Evolutionary conservation across 208 protist species (phyloP), one percentile per base, ranked within the genome.

Genomic region (Trypanosoma mega): DNA sequence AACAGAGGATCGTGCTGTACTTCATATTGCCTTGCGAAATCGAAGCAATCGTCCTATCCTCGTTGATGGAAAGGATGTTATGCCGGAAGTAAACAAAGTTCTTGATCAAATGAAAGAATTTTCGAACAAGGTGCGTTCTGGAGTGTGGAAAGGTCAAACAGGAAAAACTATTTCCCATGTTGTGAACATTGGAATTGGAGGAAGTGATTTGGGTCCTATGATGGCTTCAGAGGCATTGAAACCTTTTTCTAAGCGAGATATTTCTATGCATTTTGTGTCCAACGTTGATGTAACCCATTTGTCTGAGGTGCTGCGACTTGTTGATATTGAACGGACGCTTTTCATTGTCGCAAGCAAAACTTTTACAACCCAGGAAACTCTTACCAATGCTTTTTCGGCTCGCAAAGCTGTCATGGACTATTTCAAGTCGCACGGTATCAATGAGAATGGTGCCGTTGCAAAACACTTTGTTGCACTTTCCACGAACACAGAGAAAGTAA

Each of bases 391-490:
- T 24, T 66, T 83, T 29, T 85, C 87, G 21, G 97, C 96, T 7
- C 73, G 88, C 45, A 63, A 72, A n/a, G 97, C 87, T 72, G 82
- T 98, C 37, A 64, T 98, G 2, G 45, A 48, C 3, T 76, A 83
- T 53, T 73, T 85, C 26, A 84, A 79, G 69, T 46, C 52, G 34
- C 44, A 80, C 34, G 59, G 62, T 2, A 79, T 87, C 24, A 51
- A 63, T 11, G 53, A 63, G 12, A 60, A 80, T 6, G 80, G 78
- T 21, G 78, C 84, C 8, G 87, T 99, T 23, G 90, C 93, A 4
- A 97, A 98, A 80, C 97, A 99, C 74, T 99, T 99, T 80, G 94
- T 98, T 37, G 97, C 97, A 23, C 64, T 99, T 21, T 99, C 97
- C 30, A 99, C 97, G 1, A 98, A 98, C 74, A 78, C 81, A 7